A percentile compares a stretch with the other conserved stretches of the same genome.
These are phyloP conservation scores for Diophrys appendiculata DNA, from an alignment of 73 alveolate species.

Conservation along the genomic window DNA sequence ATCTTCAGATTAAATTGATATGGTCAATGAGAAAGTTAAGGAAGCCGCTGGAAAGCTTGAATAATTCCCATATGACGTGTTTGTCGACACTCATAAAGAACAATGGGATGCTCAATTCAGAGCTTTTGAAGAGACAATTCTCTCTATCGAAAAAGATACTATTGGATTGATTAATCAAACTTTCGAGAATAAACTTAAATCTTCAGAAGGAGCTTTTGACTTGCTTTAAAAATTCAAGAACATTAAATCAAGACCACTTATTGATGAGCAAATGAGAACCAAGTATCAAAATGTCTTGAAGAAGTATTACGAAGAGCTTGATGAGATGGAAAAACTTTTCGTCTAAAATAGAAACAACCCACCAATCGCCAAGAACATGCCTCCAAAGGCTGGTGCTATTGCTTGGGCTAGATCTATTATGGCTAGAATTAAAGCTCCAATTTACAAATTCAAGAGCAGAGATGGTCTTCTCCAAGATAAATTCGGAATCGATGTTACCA, in stretches of 20 bases:
- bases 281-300: constrained; percentile 89
- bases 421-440: constrained; percentile 93
- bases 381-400: constrained; percentile 99
- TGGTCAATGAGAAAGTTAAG: constrained; percentile 90
- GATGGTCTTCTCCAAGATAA: constrained; percentile 69
- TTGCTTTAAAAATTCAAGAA: constrained; percentile 92
- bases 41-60: constrained; percentile 85
- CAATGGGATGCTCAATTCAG: constrained; percentile 83
- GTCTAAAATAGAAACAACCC: constrained; percentile 81
- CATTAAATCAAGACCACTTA: constrained; percentile 87
- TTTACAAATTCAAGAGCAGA: constrained; percentile 85
- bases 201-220: constrained; percentile 98
- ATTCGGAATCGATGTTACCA: constrained; percentile 74
- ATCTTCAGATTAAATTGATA: constrained; percentile 88
- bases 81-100: constrained; percentile 80
- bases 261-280: constrained; percentile 87
- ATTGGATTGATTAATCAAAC: constrained; percentile 90
- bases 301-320: constrained; percentile 89
- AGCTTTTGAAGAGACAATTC: constrained; percentile 83
- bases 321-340: constrained; percentile 85
- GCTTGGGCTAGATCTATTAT: constrained; percentile 97
- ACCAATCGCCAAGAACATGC: constrained; percentile 96
- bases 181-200: constrained; percentile 87
- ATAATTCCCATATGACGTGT: constrained; percentile 84
- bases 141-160: constrained; percentile 86